Evolutionary conservation across 139 green algal genomes (phyloP), one percentile per base, ranked within the genome.

Genomic region (Chlamydomonas incerta): DNA sequence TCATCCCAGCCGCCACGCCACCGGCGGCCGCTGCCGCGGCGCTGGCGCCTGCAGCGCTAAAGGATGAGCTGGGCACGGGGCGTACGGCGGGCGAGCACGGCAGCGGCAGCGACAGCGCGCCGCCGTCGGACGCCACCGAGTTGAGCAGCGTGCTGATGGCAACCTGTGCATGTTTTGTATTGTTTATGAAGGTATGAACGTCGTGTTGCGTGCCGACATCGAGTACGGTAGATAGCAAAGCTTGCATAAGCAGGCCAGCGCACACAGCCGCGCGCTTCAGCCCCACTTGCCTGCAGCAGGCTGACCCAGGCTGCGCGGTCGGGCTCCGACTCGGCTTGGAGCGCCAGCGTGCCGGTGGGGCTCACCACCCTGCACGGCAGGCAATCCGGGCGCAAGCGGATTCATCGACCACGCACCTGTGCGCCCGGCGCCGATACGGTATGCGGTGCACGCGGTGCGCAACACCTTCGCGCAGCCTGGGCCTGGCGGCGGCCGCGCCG

Each of bases 261-360:
- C 41, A 74, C 20, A 34, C 26, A 76, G 4, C 23, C 17, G 4
- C 31, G 52, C 46, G 72, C 3, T 14, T n/a, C n/a, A n/a, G n/a
- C n/a, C n/a, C n/a, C n/a, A 72, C 20, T 14, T 35, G 57, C 34
- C 28, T 81, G 69, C 88, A 88, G 79, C 52, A 65, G 62, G 21
- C 20, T 90, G 73, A 98, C 95, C 96, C 96, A 98, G 50, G 95
- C 89, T 5, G 73, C 57, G 23, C 90, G 86, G n/a, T 98, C 96
- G 60, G 91, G 34, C 37, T 96, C 93, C 66, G 90, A 96, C 81
- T 98, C 94, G 28, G 95, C 96, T 85, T 98, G 95, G 15, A 86
- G 80, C 26, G 80, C 80, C 68, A 86, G 96, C 17, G 91, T 94
- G 79, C 93, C 94, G 21, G 92, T 87, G 14, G 95, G 94, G 68